Evolutionary conservation across 768 basidiomycete genomes (phyloP), one percentile per base, ranked within the genome.

Genomic region (Fomitopsis pulvina): DNA sequence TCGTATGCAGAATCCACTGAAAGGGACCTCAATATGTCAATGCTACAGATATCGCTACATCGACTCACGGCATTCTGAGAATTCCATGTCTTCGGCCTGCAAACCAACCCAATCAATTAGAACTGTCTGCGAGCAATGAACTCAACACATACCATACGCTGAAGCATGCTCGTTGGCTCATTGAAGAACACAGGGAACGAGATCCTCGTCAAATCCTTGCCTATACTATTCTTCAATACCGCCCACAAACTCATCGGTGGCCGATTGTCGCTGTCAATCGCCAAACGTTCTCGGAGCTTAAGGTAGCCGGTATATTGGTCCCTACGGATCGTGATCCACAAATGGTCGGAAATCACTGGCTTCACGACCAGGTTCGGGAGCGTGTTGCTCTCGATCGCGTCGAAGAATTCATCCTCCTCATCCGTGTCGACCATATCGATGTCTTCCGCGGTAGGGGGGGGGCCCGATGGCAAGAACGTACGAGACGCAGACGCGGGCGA

Each of bases 371-470:
- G 72, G 59, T 86, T 89, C 4, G 89, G 87, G 0, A 94, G 68
- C 37, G 74, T 81, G 41, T 86, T 85, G 14, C 81, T 67, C 62
- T 97, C 94, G 60, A 97, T 93, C 26, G 95, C 94, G 64, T 97
- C 95, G 62, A 95, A 97, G 67, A 97, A 97, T 66, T 98, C 93
- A 67, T 97, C 95, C 60, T 93, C 87, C 38, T 90, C 87, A 58
- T 88, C 87, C 1, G 85, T 86, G 48, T 77, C 78, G 20, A 59
- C 58, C 1, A 47, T 41, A 1, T 63, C 68, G 1, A 67, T 68
- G 9, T 72, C 73, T 14, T 66, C 67, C 30, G 29, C 30, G 42
- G 14, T 50, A 45, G 12, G 49, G 20, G 26, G 47, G 22, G 40
- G 20, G 7, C 21, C 28, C 29, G 49, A 21, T 38, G 47, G 11